Conservation (phyloP, 331 rosid genomes). For the Acacia pycnantha region DNA sequence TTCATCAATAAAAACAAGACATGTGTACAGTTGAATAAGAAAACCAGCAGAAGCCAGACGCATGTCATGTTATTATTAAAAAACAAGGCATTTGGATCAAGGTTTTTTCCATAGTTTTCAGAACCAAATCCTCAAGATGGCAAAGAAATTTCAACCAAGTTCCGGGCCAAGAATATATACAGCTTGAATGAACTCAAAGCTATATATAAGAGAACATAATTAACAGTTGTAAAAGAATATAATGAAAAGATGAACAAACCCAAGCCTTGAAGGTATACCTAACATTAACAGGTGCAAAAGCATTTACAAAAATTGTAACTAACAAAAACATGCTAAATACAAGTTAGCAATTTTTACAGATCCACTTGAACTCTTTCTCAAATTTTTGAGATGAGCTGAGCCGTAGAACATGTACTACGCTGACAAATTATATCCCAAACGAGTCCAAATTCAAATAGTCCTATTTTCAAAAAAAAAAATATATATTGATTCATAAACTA, state of each 20-base stretch:
- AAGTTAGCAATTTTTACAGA: neutral
- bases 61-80: neutral
- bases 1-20: neutral
- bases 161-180: neutral
- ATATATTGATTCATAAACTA: too few species aligned
- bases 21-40: neutral
- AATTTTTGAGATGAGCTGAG: neutral
- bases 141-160: slow-evolving; percentile 10
- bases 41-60: neutral
- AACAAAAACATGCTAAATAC: neutral
- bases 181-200: neutral
- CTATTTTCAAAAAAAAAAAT: too few species aligned
- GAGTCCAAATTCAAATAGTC: neutral
- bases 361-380: neutral
- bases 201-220: neutral
- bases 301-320: neutral
- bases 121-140: neutral
- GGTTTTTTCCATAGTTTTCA: neutral
- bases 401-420: too few species aligned
- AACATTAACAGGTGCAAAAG: neutral
- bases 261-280: neutral
- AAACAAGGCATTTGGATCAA: neutral
- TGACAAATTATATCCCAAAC: neutral
- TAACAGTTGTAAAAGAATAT: neutral
- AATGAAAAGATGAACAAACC: neutral